Conservation (phyloP, 306 rosid genomes). For the Cicer judaicum region DNA sequence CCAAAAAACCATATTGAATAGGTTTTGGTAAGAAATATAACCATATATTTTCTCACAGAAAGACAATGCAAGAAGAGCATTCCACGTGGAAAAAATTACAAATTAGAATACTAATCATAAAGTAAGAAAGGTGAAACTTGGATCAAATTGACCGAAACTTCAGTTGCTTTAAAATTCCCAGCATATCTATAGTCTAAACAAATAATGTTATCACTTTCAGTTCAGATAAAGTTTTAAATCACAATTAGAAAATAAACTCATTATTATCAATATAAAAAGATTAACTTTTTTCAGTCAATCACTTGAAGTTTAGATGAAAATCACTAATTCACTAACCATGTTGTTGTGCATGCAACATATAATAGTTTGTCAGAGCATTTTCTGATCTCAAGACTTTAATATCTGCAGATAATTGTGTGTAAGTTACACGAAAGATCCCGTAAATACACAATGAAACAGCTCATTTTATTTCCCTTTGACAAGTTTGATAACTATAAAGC, state of each 20-base stretch:
- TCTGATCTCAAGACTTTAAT: slow-evolving; percentile 39
- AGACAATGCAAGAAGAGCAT: neutral
- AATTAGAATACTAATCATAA: slow-evolving; percentile 9
- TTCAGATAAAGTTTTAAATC: slow-evolving; percentile 13
- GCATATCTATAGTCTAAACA: slow-evolving; percentile 19
- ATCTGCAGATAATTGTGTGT: slow-evolving; percentile 41
- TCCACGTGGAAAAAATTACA: slow-evolving; percentile 9
- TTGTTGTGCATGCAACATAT: slow-evolving; percentile 33
- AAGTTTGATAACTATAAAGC: slow-evolving; percentile 31
- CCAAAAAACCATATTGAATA: slow-evolving; percentile 17
- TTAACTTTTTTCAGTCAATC: slow-evolving; percentile 11
- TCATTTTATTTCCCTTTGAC: slow-evolving; percentile 52
- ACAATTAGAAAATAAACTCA: neutral
- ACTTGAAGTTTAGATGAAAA: slow-evolving; percentile 34
- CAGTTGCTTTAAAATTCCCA: slow-evolving; percentile 4
- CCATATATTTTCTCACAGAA: neutral
- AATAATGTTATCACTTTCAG: neutral
- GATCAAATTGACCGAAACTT: slow-evolving; percentile 25
- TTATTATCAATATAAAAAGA: slow-evolving; percentile 12
- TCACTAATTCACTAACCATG: slow-evolving; percentile 13
- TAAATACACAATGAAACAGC: slow-evolving; percentile 49
- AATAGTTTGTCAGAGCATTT: slow-evolving; percentile 19
- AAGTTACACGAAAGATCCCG: slow-evolving; percentile 34
- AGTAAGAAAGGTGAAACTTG: slow-evolving; percentile 3
- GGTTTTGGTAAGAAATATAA: slow-evolving; percentile 5